Evolutionary conservation across 352 stramenopile genomes (phyloP).

Genomic region (Pythium guiyangense): DNA sequence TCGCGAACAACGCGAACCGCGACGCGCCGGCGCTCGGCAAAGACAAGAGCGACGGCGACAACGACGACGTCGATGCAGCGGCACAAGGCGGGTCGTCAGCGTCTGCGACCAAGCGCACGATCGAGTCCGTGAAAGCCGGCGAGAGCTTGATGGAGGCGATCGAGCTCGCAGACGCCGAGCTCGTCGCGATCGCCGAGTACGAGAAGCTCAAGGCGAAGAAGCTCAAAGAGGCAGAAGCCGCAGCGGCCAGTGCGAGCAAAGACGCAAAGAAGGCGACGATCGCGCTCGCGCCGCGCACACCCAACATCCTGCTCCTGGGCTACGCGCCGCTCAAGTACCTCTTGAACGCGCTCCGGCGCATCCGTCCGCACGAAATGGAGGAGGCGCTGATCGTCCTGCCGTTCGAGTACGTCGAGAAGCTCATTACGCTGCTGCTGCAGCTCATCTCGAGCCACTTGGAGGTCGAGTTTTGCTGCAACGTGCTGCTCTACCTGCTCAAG

Average conservation of each 20-base stretch:
- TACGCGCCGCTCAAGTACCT: conserved; percentile 94
- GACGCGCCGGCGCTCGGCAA: conserved; percentile 53
- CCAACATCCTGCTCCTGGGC: conserved; percentile 94
- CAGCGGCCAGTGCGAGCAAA: conserved; percentile 15
- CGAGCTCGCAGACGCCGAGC: conserved; percentile 90
- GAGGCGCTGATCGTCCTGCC: conserved; percentile 96
- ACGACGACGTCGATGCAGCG: conserved; percentile 23
- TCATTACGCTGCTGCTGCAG: conserved; percentile 91
- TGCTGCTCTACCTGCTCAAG: conserved; percentile 71
- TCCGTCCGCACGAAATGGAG: conserved; percentile 95
- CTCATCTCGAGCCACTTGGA: conserved; percentile 84
- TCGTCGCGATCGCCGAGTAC: conserved; percentile 80
- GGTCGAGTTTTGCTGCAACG: no score
- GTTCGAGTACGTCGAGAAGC: conserved; percentile 93
- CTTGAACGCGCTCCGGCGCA: conserved; percentile 89
- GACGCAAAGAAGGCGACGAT: conserved; percentile 37
- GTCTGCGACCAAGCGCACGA: conserved; percentile 89
- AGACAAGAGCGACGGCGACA: conserved; percentile 55
- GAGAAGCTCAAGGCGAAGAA: conserved; percentile 64
- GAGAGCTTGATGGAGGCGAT: conserved; percentile 95
- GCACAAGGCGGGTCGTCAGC: conserved; percentile 50
- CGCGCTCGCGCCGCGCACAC: conserved; percentile 32
- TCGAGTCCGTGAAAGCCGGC: conserved; percentile 88
- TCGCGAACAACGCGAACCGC: conserved; percentile 77
- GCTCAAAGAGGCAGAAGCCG: conserved; percentile 27